Evolutionary conservation across 2,329 filamentous ascomycete species (phyloP), one percentile per base, ranked within the genome.

Genomic region (Sarocladium kiliense): DNA sequence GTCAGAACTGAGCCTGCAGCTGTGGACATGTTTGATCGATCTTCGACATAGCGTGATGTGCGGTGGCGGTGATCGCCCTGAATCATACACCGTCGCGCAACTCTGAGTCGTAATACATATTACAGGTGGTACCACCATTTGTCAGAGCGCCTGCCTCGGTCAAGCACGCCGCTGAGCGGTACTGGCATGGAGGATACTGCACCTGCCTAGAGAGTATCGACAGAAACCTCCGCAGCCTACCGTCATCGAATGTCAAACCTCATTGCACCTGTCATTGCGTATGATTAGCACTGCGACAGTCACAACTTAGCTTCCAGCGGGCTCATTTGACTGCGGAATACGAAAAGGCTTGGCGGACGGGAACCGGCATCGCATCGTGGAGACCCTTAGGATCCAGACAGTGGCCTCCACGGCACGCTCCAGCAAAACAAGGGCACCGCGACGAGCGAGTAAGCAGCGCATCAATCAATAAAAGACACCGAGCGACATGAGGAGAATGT

Each of bases 361-460:
- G 32, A 53, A 27, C 34, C 50, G 50, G 50, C 50, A 53, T 53
- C 49, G 50, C 21, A 21, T 51, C 50, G 50, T 53, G 50, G 50
- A 30, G 50, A 39, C n/a, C n/a, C n/a, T n/a, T n/a, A 21, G 12
- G 19, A 3, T n/a, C 47, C 30, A 34, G 30, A 21, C 4, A 51
- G 26, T 7, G 30, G 18, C 44, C 18, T 47, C 44, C 36, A 39
- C 12, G 7, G 12, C 18, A 39, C 36, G 6, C 18, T 39, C 36
- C 36, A 39, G 16, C 36, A 16, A 39, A 30, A 10, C 41, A 18
- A 14, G 5, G 7, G 16, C 39, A 44, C 14, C 39, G 19, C 9
- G 44, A 47, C 25, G 19, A 47, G 16, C n/a, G 25, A 18, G 9
- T 27, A 10, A 21, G n/a, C 36, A 39, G 36, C 18, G 41, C 7